Evolutionary conservation across 441 rosid genomes (phyloP).

Genomic region (Erodium trifolium): DNA sequence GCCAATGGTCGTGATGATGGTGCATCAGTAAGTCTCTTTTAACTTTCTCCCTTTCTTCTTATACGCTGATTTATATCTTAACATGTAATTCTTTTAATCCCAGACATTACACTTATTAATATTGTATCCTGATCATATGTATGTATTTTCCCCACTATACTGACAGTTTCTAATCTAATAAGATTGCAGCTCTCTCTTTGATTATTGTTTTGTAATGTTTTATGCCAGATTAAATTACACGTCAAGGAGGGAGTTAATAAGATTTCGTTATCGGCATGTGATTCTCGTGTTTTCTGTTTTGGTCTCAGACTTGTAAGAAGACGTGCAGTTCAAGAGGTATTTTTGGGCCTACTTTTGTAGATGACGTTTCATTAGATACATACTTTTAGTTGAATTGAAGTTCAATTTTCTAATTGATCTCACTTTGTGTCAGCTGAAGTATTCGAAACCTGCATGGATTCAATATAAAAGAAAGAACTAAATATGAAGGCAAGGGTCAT

Average conservation of each 20-base stretch:
- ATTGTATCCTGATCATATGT: conserved; percentile 5
- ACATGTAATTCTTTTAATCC: neutral
- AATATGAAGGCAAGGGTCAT: too few relatives aligned
- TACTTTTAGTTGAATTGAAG: neutral
- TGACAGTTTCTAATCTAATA: neutral
- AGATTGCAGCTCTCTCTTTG: neutral
- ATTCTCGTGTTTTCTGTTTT: conserved; percentile 20
- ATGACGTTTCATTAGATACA: neutral
- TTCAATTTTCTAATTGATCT: neutral
- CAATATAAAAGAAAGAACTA: too few relatives aligned
- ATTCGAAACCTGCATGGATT: too few relatives aligned
- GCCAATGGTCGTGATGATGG: conserved; percentile 25
- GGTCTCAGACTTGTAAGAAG: conserved; percentile 21
- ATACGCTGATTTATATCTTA: conserved; percentile 9
- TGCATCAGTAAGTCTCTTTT: conserved; percentile 19
- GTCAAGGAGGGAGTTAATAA: conserved; percentile 17
- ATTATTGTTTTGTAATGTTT: neutral
- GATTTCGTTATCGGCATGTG: conserved; percentile 17
- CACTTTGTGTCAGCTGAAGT: neutral
- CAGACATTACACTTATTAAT: conserved; percentile 1
- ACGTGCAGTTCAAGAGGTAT: conserved; percentile 16
- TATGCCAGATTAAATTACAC: conserved; percentile 13
- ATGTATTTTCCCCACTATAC: neutral
- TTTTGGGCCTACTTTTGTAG: neutral
- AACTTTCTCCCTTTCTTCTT: conserved; percentile 8